These are phyloP conservation scores for Dioscorea alata DNA, from an alignment of 106 monocot species.

Conservation along the genomic window DNA sequence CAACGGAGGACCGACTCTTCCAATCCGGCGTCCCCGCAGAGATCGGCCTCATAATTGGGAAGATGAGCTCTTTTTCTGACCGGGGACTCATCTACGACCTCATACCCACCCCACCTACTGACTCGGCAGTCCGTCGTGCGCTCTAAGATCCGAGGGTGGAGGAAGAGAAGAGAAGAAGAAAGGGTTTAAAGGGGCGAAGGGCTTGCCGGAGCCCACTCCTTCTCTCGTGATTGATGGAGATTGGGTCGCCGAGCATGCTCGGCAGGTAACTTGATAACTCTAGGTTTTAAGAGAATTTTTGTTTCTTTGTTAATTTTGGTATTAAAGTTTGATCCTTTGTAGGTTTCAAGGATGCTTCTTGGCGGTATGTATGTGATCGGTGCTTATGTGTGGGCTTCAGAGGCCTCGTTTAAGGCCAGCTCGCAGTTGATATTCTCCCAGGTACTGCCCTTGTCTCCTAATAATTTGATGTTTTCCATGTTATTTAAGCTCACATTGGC, in stretches of 20 bases:
- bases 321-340: background rate
- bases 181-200: slow-evolving; percentile 36
- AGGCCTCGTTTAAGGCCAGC: slow-evolving; percentile 68
- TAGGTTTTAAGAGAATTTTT: background rate
- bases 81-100: slow-evolving; percentile 66
- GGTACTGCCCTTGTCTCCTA: slow-evolving; percentile 19
- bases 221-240: slow-evolving; percentile 62
- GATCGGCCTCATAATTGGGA: slow-evolving; percentile 68
- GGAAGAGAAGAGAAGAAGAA: slow-evolving; percentile 44
- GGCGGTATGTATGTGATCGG: slow-evolving; percentile 85
- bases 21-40: slow-evolving; percentile 25
- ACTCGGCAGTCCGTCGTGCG: slow-evolving; percentile 55
- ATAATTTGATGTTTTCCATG: background rate
- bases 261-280: slow-evolving; percentile 35
- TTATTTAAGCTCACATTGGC: no score
- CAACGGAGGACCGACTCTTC: slow-evolving; percentile 62
- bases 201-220: slow-evolving; percentile 13
- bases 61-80: slow-evolving; percentile 40
- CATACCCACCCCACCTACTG: slow-evolving; percentile 84
- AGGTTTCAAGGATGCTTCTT: slow-evolving; percentile 92
- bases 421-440: slow-evolving; percentile 47
- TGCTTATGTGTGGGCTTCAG: slow-evolving; percentile 72
- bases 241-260: slow-evolving; percentile 94
- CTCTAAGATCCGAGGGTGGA: slow-evolving; percentile 27
- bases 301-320: background rate